phyloP scores from a whole-genome alignment of 768 basidiomycete genomes.

The Boletus sp. region DNA sequence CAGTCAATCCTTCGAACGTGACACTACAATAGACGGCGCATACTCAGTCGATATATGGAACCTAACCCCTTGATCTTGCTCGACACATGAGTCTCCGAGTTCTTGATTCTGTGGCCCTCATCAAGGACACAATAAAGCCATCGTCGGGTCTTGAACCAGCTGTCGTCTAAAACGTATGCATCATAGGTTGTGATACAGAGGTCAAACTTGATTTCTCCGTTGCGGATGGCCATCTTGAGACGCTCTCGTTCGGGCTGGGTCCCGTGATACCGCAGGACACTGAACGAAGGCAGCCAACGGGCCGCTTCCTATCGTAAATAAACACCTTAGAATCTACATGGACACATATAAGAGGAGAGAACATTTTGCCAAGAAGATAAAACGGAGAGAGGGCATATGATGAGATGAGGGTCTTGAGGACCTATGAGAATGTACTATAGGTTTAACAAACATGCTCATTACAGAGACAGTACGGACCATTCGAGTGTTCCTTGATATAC shows the following conservation, averaged over 20 bases:
- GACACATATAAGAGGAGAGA: conserved; percentile 8
- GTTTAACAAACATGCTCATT: not conserved
- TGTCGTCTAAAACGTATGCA: conserved; percentile 51
- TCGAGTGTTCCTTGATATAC: conserved; percentile 55
- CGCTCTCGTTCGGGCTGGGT: conserved; percentile 50
- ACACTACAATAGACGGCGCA: conserved; percentile 1
- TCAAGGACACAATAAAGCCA: conserved; percentile 63
- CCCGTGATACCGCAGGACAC: conserved; percentile 62
- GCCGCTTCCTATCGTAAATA: conserved; percentile 42
- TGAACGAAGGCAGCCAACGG: conserved; percentile 54
- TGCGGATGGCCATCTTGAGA: conserved; percentile 45
- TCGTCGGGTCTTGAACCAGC: conserved; percentile 58
- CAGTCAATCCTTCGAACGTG: not conserved
- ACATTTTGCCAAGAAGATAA: conserved; percentile 58
- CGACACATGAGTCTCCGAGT: conserved; percentile 53
- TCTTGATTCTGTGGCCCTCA: conserved; percentile 74
- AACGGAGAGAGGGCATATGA: conserved; percentile 72
- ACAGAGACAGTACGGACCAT: conserved; percentile 31
- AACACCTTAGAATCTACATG: not conserved
- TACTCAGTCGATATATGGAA: conserved; percentile 56
- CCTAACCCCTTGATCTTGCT: conserved; percentile 55
- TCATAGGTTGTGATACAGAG: conserved; percentile 74
- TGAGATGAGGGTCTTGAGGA: conserved; percentile 58
- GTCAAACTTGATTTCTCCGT: conserved; percentile 36
- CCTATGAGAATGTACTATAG: conserved; percentile 23